phyloP scores from a whole-genome alignment of 2,329 filamentous ascomycete species.

The Aspergillus sp. region DNA sequence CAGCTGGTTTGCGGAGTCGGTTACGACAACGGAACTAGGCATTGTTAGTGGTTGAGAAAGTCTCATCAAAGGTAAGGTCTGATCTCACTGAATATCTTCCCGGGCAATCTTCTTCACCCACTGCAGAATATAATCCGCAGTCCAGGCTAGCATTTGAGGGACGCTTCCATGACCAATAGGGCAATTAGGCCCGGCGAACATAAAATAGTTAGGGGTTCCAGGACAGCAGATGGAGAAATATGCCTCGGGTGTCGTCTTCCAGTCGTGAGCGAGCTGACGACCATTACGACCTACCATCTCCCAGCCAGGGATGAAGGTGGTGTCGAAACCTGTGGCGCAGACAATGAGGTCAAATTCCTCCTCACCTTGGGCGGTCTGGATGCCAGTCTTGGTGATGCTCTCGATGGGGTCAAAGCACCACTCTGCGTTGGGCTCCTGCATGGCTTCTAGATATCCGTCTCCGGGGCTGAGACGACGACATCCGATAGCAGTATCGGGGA shows the following conservation, averaged over 20 bases:
- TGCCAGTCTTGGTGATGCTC: slow-evolving; percentile 23
- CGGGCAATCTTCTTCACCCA: slow-evolving; percentile 30
- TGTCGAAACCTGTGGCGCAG: slow-evolving; percentile 47
- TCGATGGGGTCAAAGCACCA: slow-evolving; percentile 25
- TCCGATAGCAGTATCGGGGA: slow-evolving; percentile 27
- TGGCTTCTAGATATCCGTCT: slow-evolving; percentile 30
- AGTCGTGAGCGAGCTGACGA: slow-evolving; percentile 23
- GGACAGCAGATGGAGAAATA: slow-evolving; percentile 27
- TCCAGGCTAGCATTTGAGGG: slow-evolving; percentile 16
- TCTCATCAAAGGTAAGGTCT: neutral
- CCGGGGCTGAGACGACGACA: slow-evolving; percentile 33
- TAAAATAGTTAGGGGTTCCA: slow-evolving; percentile 33
- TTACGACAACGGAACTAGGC: slow-evolving; percentile 17
- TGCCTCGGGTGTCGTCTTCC: slow-evolving; percentile 22
- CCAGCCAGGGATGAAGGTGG: slow-evolving; percentile 39
- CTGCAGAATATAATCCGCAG: slow-evolving; percentile 29
- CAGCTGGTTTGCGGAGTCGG: slow-evolving; percentile 19
- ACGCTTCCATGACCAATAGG: slow-evolving; percentile 27
- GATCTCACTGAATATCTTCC: slow-evolving; percentile 19
- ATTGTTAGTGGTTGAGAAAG: neutral
- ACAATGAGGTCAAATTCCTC: slow-evolving; percentile 34
- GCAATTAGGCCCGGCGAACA: slow-evolving; percentile 28
- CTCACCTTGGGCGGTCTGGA: slow-evolving; percentile 20
- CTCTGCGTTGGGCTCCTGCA: slow-evolving; percentile 27
- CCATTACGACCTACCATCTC: slow-evolving; percentile 34